Base-by-base conservation (phyloP, 495 filamentous ascomycete genomes). In the Trichoderma reesei region DNA sequence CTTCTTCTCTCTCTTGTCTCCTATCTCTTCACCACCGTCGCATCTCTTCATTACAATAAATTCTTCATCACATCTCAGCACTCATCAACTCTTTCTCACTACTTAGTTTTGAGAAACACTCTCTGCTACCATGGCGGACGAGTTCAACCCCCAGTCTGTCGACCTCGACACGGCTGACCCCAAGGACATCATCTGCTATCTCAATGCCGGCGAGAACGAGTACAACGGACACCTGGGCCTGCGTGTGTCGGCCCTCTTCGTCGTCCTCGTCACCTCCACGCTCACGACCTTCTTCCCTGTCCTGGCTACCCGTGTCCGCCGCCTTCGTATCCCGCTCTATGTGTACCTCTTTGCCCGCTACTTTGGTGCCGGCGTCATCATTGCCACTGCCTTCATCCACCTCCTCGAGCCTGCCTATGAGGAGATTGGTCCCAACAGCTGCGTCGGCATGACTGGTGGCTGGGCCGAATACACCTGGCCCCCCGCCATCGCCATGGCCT, bases 321-420 rank as follows among this genome's bases (percentile, higher is more conserved):
- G 51, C 26, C 51, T 56, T 8, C 51, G 51, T 0, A 56, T 56
- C 51, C 51, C 51, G 9, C 51, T 56, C 26, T 56, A 67, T 75
- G 31, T 67, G 73, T 34, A 66, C 66, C 33, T 66, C 73, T 63
- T 67, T 75, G 20, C 61, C 70, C 16, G 62, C 67, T 87, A 91
- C 64, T 90, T 91, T 64, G 88, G 88, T 6, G 90, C 88, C 0
- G 88, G 88, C 2, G 82, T 90, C 26, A 85, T 91, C 65, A 78
- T 90, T 54, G 79, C 88, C 5, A 91, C 88, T 0, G 86, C 85
- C 14, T 88, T 90, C 63, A 74, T 90, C 20, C 88, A 91, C 69
- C 82, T 86, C 64, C 71, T 56, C 16, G 51, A 56, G 13, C 51
- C 51, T 14, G 51, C 51, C 9, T 56, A 56, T 34, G 51, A 34